Evolutionary conservation across 2,329 filamentous ascomycete genomes (phyloP), one percentile per base, ranked within the genome.

Genomic region (Talaromyces pinophilus): DNA sequence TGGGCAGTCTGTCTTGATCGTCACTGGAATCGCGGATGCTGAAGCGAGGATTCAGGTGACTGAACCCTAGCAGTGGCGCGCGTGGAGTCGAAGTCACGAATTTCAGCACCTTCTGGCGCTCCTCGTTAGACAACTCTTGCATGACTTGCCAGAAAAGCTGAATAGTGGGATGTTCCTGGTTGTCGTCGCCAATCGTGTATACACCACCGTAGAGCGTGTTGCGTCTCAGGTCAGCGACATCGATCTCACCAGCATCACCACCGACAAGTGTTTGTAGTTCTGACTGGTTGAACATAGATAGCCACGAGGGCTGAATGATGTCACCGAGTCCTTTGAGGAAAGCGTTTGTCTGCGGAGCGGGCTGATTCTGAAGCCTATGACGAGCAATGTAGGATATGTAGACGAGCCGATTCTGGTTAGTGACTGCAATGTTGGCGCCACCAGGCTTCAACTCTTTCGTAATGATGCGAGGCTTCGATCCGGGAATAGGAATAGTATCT

Each of bases 211-310:
- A 99, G 2, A 87, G 79, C 0, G 95, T 98, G 79, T 98, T 91
- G 63, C 83, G 84, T 28, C 93, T 88, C 48, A 98, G 84, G 76
- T 99, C 95, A 33, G 90, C 87, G 42, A 99, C 85, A 73, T 97
- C 90, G 67, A 99, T 96, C 68, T 92, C 89, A 10, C 89, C 89
- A 33, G 88, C 90, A 72, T 96, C 93, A 52, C 95, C 95, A 63
- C 93, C 92, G 17, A 99, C 91, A 5, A 99, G 88, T 1, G 92
- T 95, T 79, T 98, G 95, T 4, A 99, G 85, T 77, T 99, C 95
- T 2, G 88, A 88, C 77, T 97, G 94, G 78, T 99, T 99, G 83
- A 99, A 99, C 95, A 99, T 98, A 72, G 90, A 93, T 4, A 99
- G 85, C 95, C 95, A 99, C 3, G 88, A 87, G 0, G 94, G 93